Percentiles rank a stretch among this genome's conserved stretches.
Conservation (phyloP, 2,329 filamentous ascomycete genomes). For the Colletotrichum sp. region DNA sequence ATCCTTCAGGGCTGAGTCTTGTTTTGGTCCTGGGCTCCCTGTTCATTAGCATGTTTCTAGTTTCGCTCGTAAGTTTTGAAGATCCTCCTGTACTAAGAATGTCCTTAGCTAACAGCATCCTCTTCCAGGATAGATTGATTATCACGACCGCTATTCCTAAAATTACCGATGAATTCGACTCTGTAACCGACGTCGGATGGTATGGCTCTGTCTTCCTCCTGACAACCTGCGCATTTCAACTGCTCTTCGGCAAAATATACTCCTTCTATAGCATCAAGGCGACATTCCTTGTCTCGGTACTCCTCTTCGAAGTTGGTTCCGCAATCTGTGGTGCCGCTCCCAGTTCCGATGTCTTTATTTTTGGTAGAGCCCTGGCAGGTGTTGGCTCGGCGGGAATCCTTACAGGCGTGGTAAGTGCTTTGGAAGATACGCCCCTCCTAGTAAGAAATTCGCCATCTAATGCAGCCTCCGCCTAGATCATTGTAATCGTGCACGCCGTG, state of each 20-base stretch:
- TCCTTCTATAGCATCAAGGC: slow-evolving; percentile 29
- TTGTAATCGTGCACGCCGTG: slow-evolving; percentile 31
- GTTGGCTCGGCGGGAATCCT: slow-evolving; percentile 38
- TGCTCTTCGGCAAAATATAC: slow-evolving; percentile 33
- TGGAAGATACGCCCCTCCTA: not conserved
- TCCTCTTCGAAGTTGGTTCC: slow-evolving; percentile 33
- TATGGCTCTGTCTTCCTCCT: slow-evolving; percentile 32
- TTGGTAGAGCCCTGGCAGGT: slow-evolving; percentile 40
- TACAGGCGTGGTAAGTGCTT: slow-evolving; percentile 25
- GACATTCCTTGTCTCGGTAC: slow-evolving; percentile 26
- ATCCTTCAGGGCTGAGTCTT: not conserved
- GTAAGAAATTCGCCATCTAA: not conserved
- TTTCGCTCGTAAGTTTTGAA: slow-evolving; percentile 22
- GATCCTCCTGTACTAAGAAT: fast-evolving
- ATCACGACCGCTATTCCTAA: slow-evolving; percentile 40
- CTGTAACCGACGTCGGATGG: slow-evolving; percentile 31
- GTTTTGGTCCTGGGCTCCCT: slow-evolving; percentile 25
- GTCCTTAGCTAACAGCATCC: not conserved
- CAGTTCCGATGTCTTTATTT: slow-evolving; percentile 36
- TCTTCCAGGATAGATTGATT: slow-evolving; percentile 53
- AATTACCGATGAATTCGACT: slow-evolving; percentile 34
- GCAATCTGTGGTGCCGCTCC: slow-evolving; percentile 35
- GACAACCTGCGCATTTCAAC: slow-evolving; percentile 30
- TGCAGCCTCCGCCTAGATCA: slow-evolving; percentile 40
- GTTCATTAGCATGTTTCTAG: slow-evolving; percentile 28